Evolutionary conservation across 768 basidiomycete species (phyloP).

Genomic region (Suillus plorans): DNA sequence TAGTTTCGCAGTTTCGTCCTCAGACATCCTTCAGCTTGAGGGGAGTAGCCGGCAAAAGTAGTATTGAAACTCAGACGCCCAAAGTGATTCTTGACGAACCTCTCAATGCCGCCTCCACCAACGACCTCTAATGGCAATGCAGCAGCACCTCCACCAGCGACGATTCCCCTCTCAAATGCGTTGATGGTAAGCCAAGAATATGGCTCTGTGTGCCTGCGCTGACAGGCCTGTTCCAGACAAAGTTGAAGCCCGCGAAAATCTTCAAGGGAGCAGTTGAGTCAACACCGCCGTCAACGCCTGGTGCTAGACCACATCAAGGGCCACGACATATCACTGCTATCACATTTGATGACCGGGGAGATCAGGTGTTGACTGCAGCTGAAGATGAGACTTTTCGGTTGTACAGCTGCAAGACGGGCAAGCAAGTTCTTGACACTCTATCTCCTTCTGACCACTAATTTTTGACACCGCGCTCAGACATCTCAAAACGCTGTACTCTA

Average conservation of each 20-base stretch:
- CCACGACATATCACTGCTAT: constrained; percentile 84
- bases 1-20: constrained; percentile 83
- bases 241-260: constrained; percentile 86
- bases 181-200: constrained; percentile 45
- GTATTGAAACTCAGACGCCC: constrained; percentile 59
- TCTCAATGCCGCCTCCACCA: constrained; percentile 40
- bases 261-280: constrained; percentile 79
- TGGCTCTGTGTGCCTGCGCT: neutral
- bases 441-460: constrained; percentile 16
- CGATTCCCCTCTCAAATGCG: constrained; percentile 45
- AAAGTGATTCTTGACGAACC: constrained; percentile 8
- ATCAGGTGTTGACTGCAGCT: constrained; percentile 78
- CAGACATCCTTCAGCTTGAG: constrained; percentile 50
- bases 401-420: constrained; percentile 88
- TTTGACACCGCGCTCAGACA: constrained; percentile 49
- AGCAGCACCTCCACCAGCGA: constrained; percentile 29
- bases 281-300: constrained; percentile 46
- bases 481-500: constrained; percentile 78
- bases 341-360: constrained; percentile 88
- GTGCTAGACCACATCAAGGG: constrained; percentile 38
- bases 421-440: constrained; percentile 61
- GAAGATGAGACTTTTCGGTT: constrained; percentile 93
- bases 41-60: constrained; percentile 23
- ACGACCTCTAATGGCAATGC: constrained; percentile 34
- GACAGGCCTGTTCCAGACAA: constrained; percentile 42